Evolutionary conservation across 495 filamentous ascomycete species (phyloP), one percentile per base, ranked within the genome.

Genomic region (Cercophora samala): DNA sequence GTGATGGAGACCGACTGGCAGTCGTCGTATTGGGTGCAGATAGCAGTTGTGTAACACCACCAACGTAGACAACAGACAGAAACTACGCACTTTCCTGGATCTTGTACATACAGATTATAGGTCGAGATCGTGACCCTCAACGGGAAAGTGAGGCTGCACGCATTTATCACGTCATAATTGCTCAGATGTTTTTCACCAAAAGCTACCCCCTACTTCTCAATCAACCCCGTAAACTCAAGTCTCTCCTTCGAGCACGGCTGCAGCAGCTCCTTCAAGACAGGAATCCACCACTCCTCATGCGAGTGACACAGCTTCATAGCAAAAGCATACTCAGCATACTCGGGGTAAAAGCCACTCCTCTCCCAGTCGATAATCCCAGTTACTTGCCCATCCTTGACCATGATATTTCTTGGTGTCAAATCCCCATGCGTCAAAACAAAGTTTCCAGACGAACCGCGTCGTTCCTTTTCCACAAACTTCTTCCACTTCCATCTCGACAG

Each of bases 391-490:
- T 46, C 64, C 22, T 58, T 55, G 0, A 65, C 64, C 8, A 65
- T 52, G 55, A 65, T 60, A 21, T 65, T 65, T 19, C 54, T 59
- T 22, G 54, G 54, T 26, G 64, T 65, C 22, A 65, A 9, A 37
- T 65, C 64, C 1, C 64, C 64, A 22, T 65, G 64, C 15, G 64
- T 65, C 8, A 65, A 42, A 6, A 65, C 64, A 22, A 65, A 65
- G 15, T 15, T 25, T 0, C 17, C 24, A 9, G 4, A 46, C 8
- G 37, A 46, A 46, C 8, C 62, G 26, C 62, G 62, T 8, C 23
- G 11, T 46, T 37, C 17, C 24, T 37, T 32, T 32, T 64, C 62
- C 17, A 18, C 18, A 8, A 24, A 54, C 17, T 37, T 23, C n/a
- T 56, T n/a, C 52, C 62, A 58, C 21, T 32, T 64, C 62, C 62